Conservation (phyloP, 768 basidiomycete species). For the Trametes cubensis region DNA sequence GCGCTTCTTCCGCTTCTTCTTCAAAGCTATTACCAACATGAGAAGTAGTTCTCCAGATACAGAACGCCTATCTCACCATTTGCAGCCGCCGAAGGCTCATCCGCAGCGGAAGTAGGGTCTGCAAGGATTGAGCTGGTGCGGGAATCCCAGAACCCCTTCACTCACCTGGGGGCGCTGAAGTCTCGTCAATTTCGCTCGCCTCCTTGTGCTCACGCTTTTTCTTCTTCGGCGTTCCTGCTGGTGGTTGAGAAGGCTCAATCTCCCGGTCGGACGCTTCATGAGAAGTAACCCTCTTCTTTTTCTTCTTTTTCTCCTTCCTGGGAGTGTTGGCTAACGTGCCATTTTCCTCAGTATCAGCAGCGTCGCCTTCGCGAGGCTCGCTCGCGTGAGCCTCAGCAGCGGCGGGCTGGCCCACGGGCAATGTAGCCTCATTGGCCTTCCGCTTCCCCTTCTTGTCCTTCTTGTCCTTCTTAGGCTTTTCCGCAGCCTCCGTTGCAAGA, state of each 20-base stretch:
- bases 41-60: neutral
- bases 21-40: neutral
- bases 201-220: slow-evolving; percentile 2
- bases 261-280: neutral
- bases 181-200: neutral
- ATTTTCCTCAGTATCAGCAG: slow-evolving; percentile 2
- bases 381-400: neutral
- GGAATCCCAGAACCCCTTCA: neutral
- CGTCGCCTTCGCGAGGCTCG: neutral
- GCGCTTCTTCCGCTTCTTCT: slow-evolving; percentile 13
- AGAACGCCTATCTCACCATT: neutral
- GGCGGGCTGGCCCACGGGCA: neutral
- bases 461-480: neutral
- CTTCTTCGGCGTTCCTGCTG: neutral
- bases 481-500: neutral
- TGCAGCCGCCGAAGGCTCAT: neutral
- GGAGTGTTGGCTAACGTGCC: neutral
- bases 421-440: neutral
- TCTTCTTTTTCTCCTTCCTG: slow-evolving; percentile 25
- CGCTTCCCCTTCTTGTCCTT: slow-evolving; percentile 17
- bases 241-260: neutral
- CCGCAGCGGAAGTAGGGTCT: neutral
- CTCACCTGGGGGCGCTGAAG: neutral
- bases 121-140: neutral
- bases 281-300: slow-evolving; percentile 1